Conservation (phyloP, 163 green algal species). For the Picocystis sp. region DNA sequence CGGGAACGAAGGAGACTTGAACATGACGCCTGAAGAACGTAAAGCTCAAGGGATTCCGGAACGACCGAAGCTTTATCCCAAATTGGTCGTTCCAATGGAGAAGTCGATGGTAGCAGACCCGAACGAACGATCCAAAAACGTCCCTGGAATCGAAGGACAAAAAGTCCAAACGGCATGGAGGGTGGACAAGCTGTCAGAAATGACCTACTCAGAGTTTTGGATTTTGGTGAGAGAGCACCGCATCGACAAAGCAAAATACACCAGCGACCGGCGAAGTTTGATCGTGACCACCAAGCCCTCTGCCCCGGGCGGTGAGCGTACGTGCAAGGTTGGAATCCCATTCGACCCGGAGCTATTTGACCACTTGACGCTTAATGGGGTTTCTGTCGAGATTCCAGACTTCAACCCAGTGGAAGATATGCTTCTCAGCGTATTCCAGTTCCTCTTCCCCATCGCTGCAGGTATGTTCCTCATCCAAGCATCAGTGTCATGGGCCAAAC, state of each 20-base stretch:
- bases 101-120: too few species aligned
- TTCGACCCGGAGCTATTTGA: constrained; percentile 64
- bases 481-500: too few species aligned
- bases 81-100: neutral
- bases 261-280: constrained; percentile 25
- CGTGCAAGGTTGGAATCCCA: constrained; percentile 48
- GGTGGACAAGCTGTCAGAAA: constrained; percentile 19
- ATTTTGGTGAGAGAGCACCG: constrained; percentile 27
- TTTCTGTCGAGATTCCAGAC: constrained; percentile 16
- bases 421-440: constrained; percentile 11
- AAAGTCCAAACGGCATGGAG: constrained; percentile 24
- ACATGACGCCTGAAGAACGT: neutral
- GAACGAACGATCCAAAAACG: too few species aligned
- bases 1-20: too few species aligned
- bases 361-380: constrained; percentile 51
- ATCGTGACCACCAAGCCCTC: constrained; percentile 33
- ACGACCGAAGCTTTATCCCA: neutral
- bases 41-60: neutral
- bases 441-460: constrained; percentile 15
- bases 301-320: constrained; percentile 47
- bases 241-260: constrained; percentile 25
- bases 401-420: constrained; percentile 7
- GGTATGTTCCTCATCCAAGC: constrained; percentile 6
- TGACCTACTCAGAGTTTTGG: constrained; percentile 48
- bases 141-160: too few species aligned